Conservation (phyloP, 768 basidiomycete species). For the Kwoniella dejecticola region DNA sequence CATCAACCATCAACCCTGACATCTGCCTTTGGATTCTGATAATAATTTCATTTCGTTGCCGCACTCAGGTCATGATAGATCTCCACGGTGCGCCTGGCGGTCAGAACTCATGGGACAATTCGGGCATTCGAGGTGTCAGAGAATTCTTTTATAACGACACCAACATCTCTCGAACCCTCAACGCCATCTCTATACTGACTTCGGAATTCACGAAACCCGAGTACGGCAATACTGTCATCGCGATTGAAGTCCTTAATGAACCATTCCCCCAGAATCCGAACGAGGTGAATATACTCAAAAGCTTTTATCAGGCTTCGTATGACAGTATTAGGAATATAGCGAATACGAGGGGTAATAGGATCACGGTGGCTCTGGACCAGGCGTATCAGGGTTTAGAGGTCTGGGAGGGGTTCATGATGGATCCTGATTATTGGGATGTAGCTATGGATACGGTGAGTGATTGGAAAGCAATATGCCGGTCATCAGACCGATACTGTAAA, state of each 20-base stretch:
- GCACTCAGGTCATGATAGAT: constrained; percentile 43
- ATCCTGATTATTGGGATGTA: constrained; percentile 38
- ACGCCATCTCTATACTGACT: constrained; percentile 40
- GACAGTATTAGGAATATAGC: constrained; percentile 15
- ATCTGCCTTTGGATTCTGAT: not conserved
- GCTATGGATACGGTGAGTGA: constrained; percentile 50
- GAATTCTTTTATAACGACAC: constrained; percentile 49
- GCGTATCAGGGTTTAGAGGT: constrained; percentile 45
- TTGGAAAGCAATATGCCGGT: too few species aligned
- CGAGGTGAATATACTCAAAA: constrained; percentile 36
- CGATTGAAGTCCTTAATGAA: constrained; percentile 53
- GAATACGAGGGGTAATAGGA: constrained; percentile 2
- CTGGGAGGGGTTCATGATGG: constrained; percentile 50
- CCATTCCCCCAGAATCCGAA: constrained; percentile 39
- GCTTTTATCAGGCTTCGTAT: constrained; percentile 45
- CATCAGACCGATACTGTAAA: too few species aligned
- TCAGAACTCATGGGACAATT: constrained; percentile 55
- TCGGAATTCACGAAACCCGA: constrained; percentile 45
- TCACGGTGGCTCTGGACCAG: constrained; percentile 40
- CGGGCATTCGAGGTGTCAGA: constrained; percentile 39
- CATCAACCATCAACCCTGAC: not conserved
- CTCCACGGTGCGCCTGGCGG: constrained; percentile 51
- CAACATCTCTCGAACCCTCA: constrained; percentile 43
- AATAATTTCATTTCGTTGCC: not conserved
- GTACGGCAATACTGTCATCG: constrained; percentile 43